Conservation (phyloP, 768 basidiomycete genomes). For the Mycena filopes region DNA sequence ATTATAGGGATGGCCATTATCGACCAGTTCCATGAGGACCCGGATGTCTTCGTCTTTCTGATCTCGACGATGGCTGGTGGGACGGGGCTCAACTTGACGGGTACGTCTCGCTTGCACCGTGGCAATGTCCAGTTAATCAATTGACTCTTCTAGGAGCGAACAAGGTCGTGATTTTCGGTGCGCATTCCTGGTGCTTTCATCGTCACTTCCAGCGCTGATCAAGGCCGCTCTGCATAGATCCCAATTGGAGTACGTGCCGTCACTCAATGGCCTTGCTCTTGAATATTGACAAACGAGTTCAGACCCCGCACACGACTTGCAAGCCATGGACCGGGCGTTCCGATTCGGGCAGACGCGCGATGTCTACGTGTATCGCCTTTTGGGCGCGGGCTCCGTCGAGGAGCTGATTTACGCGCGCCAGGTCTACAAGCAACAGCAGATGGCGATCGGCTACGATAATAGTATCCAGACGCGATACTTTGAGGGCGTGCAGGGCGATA, state of each 20-base stretch:
- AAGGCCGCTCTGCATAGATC: too few species aligned
- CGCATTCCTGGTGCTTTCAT: slow-evolving; percentile 9
- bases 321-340: slow-evolving; percentile 90
- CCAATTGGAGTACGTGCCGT: slow-evolving; percentile 89
- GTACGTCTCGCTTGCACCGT: slow-evolving; percentile 32
- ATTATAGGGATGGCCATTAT: slow-evolving; percentile 84
- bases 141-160: slow-evolving; percentile 70
- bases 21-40: slow-evolving; percentile 82
- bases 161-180: slow-evolving; percentile 92
- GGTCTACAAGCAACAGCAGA: slow-evolving; percentile 93
- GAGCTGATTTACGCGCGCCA: slow-evolving; percentile 91
- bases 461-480: slow-evolving; percentile 90
- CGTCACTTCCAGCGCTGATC: too few species aligned
- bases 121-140: too few species aligned
- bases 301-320: slow-evolving; percentile 97
- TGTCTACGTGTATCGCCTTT: slow-evolving; percentile 83
- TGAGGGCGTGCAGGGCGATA: slow-evolving; percentile 84
- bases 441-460: slow-evolving; percentile 89
- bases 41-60: slow-evolving; percentile 80
- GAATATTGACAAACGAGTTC: slow-evolving; percentile 17
- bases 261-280: background rate
- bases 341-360: slow-evolving; percentile 89
- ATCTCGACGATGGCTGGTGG: slow-evolving; percentile 94
- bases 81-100: slow-evolving; percentile 88
- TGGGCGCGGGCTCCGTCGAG: slow-evolving; percentile 89